These are phyloP conservation scores for Beauveria medogensis DNA, from an alignment of 2,329 filamentous ascomycete genomes.

Conservation along the genomic window DNA sequence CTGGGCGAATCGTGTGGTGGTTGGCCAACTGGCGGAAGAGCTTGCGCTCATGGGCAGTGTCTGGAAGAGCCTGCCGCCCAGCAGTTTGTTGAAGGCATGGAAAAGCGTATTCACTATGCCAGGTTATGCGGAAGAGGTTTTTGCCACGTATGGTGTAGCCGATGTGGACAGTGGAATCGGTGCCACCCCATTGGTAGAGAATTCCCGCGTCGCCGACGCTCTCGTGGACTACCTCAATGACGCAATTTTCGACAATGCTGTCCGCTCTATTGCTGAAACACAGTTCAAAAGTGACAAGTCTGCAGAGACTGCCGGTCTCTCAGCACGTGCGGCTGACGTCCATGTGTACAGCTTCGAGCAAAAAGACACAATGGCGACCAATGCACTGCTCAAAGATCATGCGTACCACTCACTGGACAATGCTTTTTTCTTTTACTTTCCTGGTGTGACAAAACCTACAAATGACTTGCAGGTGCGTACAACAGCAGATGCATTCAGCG, in stretches of 20 bases:
- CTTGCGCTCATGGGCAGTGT: neutral
- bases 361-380: neutral
- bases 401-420: neutral
- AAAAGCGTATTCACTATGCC: neutral
- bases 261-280: neutral
- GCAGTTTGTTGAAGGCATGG: neutral
- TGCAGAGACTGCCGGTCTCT: neutral
- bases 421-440: neutral
- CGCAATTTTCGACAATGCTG: neutral
- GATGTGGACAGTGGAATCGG: neutral
- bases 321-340: neutral
- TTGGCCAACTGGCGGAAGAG: neutral
- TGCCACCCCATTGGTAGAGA: neutral
- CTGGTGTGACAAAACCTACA: neutral
- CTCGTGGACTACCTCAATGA: neutral
- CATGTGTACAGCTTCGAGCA: neutral
- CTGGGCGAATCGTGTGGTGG: neutral
- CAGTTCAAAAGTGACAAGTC: neutral
- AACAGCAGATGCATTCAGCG: neutral
- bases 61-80: neutral
- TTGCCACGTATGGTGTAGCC: neutral
- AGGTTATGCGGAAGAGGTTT: neutral
- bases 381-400: neutral
- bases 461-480: neutral
- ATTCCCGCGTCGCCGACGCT: neutral